Evolutionary conservation across 345 rosid genomes (phyloP).

Genomic region (Bretschneidera sinensis): DNA sequence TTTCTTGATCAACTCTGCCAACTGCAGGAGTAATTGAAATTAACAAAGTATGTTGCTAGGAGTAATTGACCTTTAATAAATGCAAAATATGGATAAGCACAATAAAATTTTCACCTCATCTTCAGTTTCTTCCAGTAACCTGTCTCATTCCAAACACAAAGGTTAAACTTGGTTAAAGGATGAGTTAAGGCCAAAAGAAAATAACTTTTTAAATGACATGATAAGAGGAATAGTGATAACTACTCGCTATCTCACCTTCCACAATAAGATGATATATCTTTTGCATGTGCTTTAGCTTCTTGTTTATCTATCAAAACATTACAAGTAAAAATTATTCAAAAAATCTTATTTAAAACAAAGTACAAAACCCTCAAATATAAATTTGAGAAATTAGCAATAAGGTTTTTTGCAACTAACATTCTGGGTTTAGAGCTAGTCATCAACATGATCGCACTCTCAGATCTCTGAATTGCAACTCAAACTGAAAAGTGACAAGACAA

Average conservation of each 20-base stretch:
- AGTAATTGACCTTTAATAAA: constrained; percentile 2
- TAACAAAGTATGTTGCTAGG: background rate
- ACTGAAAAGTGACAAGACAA: background rate
- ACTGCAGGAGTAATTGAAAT: constrained; percentile 35
- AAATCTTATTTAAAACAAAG: background rate
- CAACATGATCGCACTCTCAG: constrained; percentile 7
- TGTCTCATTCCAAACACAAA: constrained; percentile 22
- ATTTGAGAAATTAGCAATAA: background rate
- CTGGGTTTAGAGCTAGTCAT: constrained; percentile 4
- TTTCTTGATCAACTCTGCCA: constrained; percentile 64
- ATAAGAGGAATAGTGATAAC: constrained; percentile 6
- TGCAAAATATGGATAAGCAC: no score
- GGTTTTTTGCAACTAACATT: constrained; percentile 14
- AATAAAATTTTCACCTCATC: constrained; percentile 54
- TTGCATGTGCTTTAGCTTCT: constrained; percentile 86
- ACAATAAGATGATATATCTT: constrained; percentile 83
- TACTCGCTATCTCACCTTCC: constrained; percentile 58
- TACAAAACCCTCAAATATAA: background rate
- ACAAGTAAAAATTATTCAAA: constrained; percentile 6
- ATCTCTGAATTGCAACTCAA: background rate
- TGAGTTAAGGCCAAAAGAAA: background rate
- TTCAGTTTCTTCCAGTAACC: constrained; percentile 91
- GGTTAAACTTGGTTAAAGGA: constrained; percentile 13
- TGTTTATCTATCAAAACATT: constrained; percentile 56
- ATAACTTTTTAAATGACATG: background rate